These are phyloP conservation scores for Cinnamomum chago DNA, from an alignment of 164 flowering plant genomes.

Conservation along the genomic window DNA sequence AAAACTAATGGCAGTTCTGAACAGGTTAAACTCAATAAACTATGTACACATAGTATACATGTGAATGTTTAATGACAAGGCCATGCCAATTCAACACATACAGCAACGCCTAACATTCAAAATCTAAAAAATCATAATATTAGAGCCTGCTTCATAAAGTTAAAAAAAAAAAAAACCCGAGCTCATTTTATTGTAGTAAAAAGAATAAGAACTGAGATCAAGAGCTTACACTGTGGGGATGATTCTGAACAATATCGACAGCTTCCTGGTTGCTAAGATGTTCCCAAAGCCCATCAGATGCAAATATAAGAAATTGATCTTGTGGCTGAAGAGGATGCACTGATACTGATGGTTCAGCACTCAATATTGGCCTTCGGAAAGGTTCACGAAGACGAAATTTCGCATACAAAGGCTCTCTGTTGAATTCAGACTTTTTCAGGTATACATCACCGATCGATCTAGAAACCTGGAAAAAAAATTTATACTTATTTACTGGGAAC, in stretches of 20 bases:
- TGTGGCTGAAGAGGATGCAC: slow-evolving; percentile 59
- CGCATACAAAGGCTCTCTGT: slow-evolving; percentile 61
- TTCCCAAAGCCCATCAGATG: slow-evolving; percentile 97
- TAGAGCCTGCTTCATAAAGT: too few species aligned
- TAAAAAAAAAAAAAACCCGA: not conserved
- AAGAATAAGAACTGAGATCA: not conserved
- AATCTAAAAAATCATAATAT: too few species aligned
- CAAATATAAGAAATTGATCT: slow-evolving; percentile 83
- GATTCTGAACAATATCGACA: slow-evolving; percentile 65
- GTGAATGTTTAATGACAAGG: not conserved
- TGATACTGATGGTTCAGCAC: slow-evolving; percentile 65
- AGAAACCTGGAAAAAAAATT: slow-evolving; percentile 50
- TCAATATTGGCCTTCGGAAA: slow-evolving; percentile 69
- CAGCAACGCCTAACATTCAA: too few species aligned
- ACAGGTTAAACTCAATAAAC: not conserved
- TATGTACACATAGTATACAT: not conserved
- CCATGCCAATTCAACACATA: not conserved
- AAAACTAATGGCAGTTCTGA: too few species aligned
- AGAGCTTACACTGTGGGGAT: slow-evolving; percentile 62
- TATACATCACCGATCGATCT: slow-evolving; percentile 96
- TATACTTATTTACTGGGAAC: not conserved
- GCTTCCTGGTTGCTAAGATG: slow-evolving; percentile 91
- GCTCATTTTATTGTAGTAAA: not conserved
- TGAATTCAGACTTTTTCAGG: slow-evolving; percentile 75
- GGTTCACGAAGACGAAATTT: slow-evolving; percentile 69